Base-by-base conservation (phyloP, 345 rosid species). In the Streptanthus diversifolius region DNA sequence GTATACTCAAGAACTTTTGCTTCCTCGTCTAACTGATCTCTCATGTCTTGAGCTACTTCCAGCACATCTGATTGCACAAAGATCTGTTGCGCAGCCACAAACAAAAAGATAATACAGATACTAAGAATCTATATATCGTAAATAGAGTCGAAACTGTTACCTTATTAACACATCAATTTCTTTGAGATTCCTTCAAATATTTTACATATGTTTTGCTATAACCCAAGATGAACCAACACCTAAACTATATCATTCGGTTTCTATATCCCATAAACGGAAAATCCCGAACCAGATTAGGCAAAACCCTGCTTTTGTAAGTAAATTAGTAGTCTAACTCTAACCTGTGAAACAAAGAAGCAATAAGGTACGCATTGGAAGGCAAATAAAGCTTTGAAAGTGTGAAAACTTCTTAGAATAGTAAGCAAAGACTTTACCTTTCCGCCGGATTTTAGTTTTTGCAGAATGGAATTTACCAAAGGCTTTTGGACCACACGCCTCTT, bases 401-500 rank as follows among this genome's bases (percentile, higher is more conserved):
- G 32, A 14, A 7, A 45, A 15, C 19, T 2, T 57, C 15, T 43
- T 1, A 9, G 7, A 21, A 36, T 1, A 12, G 11, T 47, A 66
- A 18, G 53, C 14, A 36, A 52, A 3, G 3, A 9, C 7, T 19
- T 53, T 82, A 93, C 97, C 89, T 91, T 86, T 73, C 98, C 98
- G 5, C 89, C 92, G 4, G 88, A 88, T 41, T 33, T 76, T 74
- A 93, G 82, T 72, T 74, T 79, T 51, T 62, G 62, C n/a, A 87
- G 52, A 33, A 89, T 84, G 69, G 86, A 80, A 73, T 84, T 83
- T 15, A 93, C 91, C 55, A 89, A 80, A 55, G 92, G 84, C 83
- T 86, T 85, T 71, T 86, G 98, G 51, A 91, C 80, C 54, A 93
- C 95, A 77, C 98, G 86, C 85, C 97, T 83, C 87, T 93, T 93